These are phyloP conservation scores for Lipomyces chichibuensis DNA, from an alignment of 805 yeast genomes.

Conservation along the genomic window DNA sequence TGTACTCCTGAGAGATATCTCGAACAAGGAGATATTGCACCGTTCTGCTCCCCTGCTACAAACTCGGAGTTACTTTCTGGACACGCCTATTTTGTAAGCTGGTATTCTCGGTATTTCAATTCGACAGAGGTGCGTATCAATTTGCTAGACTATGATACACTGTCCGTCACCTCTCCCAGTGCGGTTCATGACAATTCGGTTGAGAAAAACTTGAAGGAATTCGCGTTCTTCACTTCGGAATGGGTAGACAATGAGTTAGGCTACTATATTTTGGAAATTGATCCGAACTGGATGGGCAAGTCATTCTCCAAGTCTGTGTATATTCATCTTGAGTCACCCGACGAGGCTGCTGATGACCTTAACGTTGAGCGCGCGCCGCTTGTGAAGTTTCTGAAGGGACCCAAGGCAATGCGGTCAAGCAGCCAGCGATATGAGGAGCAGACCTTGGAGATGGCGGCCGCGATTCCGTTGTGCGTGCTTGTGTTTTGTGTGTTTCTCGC, in stretches of 20 bases:
- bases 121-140: constrained; percentile 42
- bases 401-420: constrained; percentile 26
- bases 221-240: constrained; percentile 67
- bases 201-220: constrained; percentile 16
- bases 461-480: constrained; percentile 31
- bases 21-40: constrained; percentile 59
- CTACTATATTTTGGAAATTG: constrained; percentile 60
- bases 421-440: constrained; percentile 32
- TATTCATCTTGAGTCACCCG: constrained; percentile 60
- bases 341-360: constrained; percentile 31
- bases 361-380: constrained; percentile 34
- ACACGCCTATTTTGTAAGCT: constrained; percentile 71
- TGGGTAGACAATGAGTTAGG: constrained; percentile 73
- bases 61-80: constrained; percentile 60
- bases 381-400: constrained; percentile 26
- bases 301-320: constrained; percentile 58
- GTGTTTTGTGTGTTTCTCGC: constrained; percentile 21
- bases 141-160: constrained; percentile 35
- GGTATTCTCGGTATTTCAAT: constrained; percentile 72
- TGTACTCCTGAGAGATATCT: constrained; percentile 80
- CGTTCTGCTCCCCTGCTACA: constrained; percentile 84
- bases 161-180: constrained; percentile 29
- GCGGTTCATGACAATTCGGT: constrained; percentile 20
- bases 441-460: constrained; percentile 32
- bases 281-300: constrained; percentile 66